Conservation (phyloP, 1,139 yeast species). For the Candida tropicalis region DNA sequence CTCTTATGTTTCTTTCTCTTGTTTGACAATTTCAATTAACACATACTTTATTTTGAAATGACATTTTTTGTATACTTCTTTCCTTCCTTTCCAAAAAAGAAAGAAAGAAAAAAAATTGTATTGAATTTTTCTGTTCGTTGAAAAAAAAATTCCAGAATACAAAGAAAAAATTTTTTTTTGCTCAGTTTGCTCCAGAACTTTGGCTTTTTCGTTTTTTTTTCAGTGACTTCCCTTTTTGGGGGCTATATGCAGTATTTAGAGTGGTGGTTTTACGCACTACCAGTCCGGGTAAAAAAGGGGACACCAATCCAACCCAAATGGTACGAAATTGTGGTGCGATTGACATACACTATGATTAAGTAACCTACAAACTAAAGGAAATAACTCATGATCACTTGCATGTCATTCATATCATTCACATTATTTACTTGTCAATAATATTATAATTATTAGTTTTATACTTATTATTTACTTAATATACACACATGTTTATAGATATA, state of each 20-base stretch:
- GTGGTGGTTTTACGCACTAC: too few relatives aligned
- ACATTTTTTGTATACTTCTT: conserved; percentile 30
- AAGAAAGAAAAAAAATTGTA: neutral
- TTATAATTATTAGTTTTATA: too few relatives aligned
- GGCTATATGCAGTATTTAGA: neutral
- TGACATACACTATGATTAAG: too few relatives aligned
- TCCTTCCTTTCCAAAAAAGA: conserved; percentile 7
- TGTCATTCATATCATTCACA: too few relatives aligned
- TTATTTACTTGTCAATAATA: too few relatives aligned
- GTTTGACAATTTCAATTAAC: neutral
- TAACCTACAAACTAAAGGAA: too few relatives aligned
- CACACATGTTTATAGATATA: too few relatives aligned
- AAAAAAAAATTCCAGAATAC: neutral
- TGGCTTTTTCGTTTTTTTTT: too few relatives aligned
- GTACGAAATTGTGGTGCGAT: too few relatives aligned
- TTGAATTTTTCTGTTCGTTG: conserved; percentile 3
- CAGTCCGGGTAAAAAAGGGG: conserved; percentile 1
- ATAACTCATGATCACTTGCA: too few relatives aligned
- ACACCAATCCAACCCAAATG: too few relatives aligned
- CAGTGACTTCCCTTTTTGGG: conserved; percentile 1
- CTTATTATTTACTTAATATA: too few relatives aligned
- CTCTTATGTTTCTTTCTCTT: neutral
- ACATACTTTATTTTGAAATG: conserved; percentile 56
- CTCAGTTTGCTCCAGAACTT: neutral
- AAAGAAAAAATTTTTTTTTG: conserved; percentile 1